Evolutionary conservation across 805 yeast species (phyloP).

Genomic region (Candida maesae): DNA sequence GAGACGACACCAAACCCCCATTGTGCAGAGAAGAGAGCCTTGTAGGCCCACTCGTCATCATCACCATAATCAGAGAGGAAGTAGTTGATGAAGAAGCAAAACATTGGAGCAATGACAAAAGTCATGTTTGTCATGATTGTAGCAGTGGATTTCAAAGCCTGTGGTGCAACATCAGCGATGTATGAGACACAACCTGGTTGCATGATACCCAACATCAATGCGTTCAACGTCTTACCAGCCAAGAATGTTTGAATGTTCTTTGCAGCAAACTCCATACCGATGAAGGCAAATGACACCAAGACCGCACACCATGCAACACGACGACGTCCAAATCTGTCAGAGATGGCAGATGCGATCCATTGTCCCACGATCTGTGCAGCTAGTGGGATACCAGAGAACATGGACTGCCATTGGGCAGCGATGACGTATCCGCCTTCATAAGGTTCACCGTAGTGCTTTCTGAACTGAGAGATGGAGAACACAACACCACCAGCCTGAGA

Average conservation of each 20-base stretch:
- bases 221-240: conserved; percentile 2
- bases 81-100: neutral
- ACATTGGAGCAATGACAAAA: neutral
- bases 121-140: neutral
- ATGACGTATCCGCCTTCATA: too few relatives aligned
- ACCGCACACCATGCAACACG: neutral
- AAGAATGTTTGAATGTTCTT: neutral
- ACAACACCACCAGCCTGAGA: too few relatives aligned
- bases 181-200: neutral
- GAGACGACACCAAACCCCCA: neutral
- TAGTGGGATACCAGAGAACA: conserved; percentile 1
- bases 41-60: too few relatives aligned
- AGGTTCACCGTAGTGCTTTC: too few relatives aligned
- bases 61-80: neutral
- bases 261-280: too few relatives aligned
- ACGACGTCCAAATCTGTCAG: neutral
- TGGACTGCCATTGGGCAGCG: conserved; percentile 3
- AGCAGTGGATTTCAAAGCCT: neutral
- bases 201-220: neutral
- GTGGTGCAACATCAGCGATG: conserved; percentile 3
- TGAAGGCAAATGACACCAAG: conserved; percentile 1
- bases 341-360: neutral
- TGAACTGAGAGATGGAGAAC: too few relatives aligned
- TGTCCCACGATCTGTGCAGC: conserved; percentile 5
- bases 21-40: conserved; percentile 1